Evolutionary conservation across 805 yeast genomes (phyloP).

Genomic region (Metschnikowia anglica): DNA sequence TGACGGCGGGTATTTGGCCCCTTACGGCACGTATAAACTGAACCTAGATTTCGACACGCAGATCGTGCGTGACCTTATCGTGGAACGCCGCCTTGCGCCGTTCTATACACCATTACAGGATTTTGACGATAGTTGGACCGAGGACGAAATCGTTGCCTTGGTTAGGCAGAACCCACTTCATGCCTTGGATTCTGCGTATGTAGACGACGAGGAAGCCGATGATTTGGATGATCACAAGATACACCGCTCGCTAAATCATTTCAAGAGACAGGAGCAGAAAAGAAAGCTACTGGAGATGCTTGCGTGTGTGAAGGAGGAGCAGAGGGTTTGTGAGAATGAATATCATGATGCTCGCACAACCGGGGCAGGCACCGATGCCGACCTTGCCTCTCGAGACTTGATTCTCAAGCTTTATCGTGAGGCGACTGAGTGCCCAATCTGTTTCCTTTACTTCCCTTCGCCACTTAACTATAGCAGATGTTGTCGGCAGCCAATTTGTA

Average conservation of each 20-base stretch:
- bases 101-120: constrained; percentile 89
- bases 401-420: constrained; percentile 61
- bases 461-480: constrained; percentile 79
- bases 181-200: constrained; percentile 49
- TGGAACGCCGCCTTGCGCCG: constrained; percentile 77
- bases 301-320: constrained; percentile 28
- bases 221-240: constrained; percentile 62
- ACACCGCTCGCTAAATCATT: constrained; percentile 46
- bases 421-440: constrained; percentile 88
- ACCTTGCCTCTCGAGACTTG: constrained; percentile 44
- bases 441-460: constrained; percentile 82
- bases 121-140: constrained; percentile 68
- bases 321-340: constrained; percentile 36
- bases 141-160: constrained; percentile 55
- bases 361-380: background rate
- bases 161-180: constrained; percentile 56
- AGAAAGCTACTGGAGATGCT: constrained; percentile 42
- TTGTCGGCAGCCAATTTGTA: constrained; percentile 89
- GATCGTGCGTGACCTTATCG: constrained; percentile 68
- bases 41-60: constrained; percentile 71
- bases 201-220: constrained; percentile 53
- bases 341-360: constrained; percentile 25
- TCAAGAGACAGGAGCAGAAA: constrained; percentile 52
- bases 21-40: constrained; percentile 82
- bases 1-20: constrained; percentile 93